Percentiles rank a stretch among this genome's conserved stretches.
These are phyloP conservation scores for Cladosporium halotolerans DNA, from an alignment of 2,329 filamentous ascomycete genomes.

Conservation along the genomic window DNA sequence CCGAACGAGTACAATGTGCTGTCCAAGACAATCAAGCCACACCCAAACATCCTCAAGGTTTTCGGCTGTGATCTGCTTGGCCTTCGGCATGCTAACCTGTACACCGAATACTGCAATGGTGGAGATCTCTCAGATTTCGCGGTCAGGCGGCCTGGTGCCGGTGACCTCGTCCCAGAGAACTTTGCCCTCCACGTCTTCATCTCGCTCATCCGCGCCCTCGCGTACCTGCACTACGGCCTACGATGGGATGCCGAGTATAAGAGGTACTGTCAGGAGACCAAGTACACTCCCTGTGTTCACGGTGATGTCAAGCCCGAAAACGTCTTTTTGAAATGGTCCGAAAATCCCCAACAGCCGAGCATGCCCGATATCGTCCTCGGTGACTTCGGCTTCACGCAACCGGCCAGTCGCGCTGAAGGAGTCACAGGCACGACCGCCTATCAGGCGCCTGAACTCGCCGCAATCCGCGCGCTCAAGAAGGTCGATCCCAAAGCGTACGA, in stretches of 20 bases:
- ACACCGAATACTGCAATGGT: slow-evolving; percentile 18
- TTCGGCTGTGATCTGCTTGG: background rate
- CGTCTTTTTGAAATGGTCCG: slow-evolving; percentile 19
- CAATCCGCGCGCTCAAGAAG: background rate
- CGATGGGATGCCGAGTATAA: slow-evolving; percentile 4
- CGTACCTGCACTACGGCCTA: slow-evolving; percentile 22
- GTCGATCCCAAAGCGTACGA: slow-evolving; percentile 1
- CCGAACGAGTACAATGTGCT: slow-evolving; percentile 5
- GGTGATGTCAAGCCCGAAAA: slow-evolving; percentile 23
- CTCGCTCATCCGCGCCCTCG: slow-evolving; percentile 22
- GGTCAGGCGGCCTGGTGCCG: background rate
- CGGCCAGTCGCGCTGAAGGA: slow-evolving; percentile 6
- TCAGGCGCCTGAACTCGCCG: slow-evolving; percentile 11
- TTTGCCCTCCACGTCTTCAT: slow-evolving; percentile 22
- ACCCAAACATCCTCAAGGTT: slow-evolving; percentile 5
- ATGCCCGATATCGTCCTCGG: slow-evolving; percentile 21
- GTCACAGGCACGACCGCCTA: slow-evolving; percentile 16
- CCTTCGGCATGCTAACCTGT: background rate
- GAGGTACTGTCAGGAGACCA: slow-evolving; percentile 1
- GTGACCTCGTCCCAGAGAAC: slow-evolving; percentile 8
- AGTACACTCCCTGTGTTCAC: slow-evolving; percentile 16
- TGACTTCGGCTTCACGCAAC: slow-evolving; percentile 18
- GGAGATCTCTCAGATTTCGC: slow-evolving; percentile 20
- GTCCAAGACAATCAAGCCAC: background rate
- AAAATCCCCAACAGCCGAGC: background rate